phyloP scores from a whole-genome alignment of 257 asterid species.

The Rhazya stricta region DNA sequence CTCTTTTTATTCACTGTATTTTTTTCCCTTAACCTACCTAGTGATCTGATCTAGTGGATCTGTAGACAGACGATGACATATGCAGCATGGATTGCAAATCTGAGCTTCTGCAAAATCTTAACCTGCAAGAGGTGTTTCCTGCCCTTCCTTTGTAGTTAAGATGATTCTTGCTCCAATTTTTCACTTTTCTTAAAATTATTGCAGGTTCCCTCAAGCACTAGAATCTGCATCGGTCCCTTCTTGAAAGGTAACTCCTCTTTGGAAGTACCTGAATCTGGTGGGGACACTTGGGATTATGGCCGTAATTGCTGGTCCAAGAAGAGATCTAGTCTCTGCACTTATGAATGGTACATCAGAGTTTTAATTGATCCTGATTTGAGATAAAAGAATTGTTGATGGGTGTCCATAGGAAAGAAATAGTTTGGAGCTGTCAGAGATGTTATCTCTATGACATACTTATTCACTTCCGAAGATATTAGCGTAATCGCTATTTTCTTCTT shows the following conservation, averaged over 20 bases:
- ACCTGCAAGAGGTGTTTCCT: conserved; percentile 43
- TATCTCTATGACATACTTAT: background rate
- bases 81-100: conserved; percentile 87
- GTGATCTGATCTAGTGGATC: conserved; percentile 15
- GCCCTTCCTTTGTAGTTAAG: conserved; percentile 7
- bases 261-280: conserved; percentile 65
- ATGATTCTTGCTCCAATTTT: conserved; percentile 5
- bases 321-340: conserved; percentile 63
- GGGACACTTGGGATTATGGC: conserved; percentile 56
- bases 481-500: conserved; percentile 22
- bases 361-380: conserved; percentile 1
- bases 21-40: conserved; percentile 9
- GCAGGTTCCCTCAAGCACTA: conserved; percentile 36
- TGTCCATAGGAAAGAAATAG: conserved; percentile 1
- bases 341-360: conserved; percentile 50
- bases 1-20: conserved; percentile 10
- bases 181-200: conserved; percentile 17
- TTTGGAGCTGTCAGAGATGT: background rate
- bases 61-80: conserved; percentile 74
- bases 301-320: conserved; percentile 63
- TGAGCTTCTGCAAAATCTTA: conserved; percentile 47
- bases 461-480: background rate
- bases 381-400: background rate
- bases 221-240: conserved; percentile 26
- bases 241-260: conserved; percentile 35